Evolutionary conservation across 179 eudicot species (phyloP), one percentile per base, ranked within the genome.

Genomic region (Carnegiea gigantea): DNA sequence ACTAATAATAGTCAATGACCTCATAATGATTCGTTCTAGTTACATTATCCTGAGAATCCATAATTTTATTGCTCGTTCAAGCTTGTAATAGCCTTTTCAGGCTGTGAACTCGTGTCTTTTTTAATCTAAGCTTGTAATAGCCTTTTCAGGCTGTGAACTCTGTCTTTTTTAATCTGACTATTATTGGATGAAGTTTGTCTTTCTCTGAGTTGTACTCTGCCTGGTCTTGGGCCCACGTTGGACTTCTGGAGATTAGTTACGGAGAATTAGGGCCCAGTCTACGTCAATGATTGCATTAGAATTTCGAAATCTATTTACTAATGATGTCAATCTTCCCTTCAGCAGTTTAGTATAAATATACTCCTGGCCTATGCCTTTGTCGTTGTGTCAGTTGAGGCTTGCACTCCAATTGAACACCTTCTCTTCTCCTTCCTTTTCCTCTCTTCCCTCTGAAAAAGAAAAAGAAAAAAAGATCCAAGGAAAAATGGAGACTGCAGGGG

Each of bases 401-500:
- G 62, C 5, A 65, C 43, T 83, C 67, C 28, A 21, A 81, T 75
- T 76, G 23, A 75, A 15, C 54, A 76, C 48, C 77, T 71, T 40
- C 51, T 67, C 23, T 76, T 72, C 67, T 59, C 57, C 23, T 70
- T 36, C 46, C 73, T 36, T 17, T 18, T 36, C 40, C 46, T 70
- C 46, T 36, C 73, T 70, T 28, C 73, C 46, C 73, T 30, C 23
- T 6, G 36, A 65, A 23, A 23, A 23, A 10, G 33, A 65, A 23
- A 65, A 23, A 68, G 18, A 67, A 26, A 28, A 62, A 62, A 23
- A 23, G 12, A n/a, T 24, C 13, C 26, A 62, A 62, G 68, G 13
- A 9, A 62, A 9, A 70, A 86, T 87, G 92, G 86, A 89, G 74
- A 77, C 81, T 18, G 73, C 84, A 59, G 81, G 82, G 23, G n/a